Evolutionary conservation across 495 filamentous ascomycete species (phyloP).

Genomic region (Usnea hakonensis): DNA sequence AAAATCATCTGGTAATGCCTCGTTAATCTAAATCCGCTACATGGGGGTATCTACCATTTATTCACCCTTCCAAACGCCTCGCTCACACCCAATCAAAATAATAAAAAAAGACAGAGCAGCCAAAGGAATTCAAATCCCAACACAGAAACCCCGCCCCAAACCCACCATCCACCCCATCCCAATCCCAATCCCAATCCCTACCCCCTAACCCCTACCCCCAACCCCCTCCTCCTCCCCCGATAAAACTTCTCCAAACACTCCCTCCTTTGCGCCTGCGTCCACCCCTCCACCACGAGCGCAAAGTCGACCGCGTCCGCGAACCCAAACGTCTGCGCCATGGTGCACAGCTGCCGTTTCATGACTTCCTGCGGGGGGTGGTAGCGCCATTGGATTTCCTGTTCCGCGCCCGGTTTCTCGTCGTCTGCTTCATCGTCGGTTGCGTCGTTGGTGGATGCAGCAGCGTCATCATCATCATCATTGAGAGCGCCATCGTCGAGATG

Average conservation of each 20-base stretch:
- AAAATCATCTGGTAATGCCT: too few species aligned
- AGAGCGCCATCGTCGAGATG: constrained; percentile 27
- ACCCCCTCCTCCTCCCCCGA: constrained; percentile 40
- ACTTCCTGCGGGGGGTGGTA: constrained; percentile 74
- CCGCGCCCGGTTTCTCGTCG: constrained; percentile 12
- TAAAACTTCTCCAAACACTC: constrained; percentile 82
- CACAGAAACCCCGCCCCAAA: neutral
- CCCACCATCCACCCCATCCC: too few species aligned
- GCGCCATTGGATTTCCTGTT: constrained; percentile 44
- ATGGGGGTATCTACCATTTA: neutral
- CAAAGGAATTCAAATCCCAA: neutral
- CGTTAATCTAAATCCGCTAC: too few species aligned
- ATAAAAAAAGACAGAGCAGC: neutral
- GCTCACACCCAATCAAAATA: neutral
- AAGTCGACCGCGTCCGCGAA: constrained; percentile 75
- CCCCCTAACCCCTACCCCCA: constrained; percentile 2
- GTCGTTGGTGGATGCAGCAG: constrained; percentile 15
- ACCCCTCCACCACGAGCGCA: constrained; percentile 85
- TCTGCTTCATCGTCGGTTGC: constrained; percentile 17
- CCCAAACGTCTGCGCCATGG: constrained; percentile 74
- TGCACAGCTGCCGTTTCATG: constrained; percentile 77
- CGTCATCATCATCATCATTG: constrained; percentile 27
- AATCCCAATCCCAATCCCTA: neutral
- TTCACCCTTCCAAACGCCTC: neutral
- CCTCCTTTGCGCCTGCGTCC: constrained; percentile 79